Evolutionary conservation across 805 yeast species (phyloP).

Genomic region (Candida endomychidarum): DNA sequence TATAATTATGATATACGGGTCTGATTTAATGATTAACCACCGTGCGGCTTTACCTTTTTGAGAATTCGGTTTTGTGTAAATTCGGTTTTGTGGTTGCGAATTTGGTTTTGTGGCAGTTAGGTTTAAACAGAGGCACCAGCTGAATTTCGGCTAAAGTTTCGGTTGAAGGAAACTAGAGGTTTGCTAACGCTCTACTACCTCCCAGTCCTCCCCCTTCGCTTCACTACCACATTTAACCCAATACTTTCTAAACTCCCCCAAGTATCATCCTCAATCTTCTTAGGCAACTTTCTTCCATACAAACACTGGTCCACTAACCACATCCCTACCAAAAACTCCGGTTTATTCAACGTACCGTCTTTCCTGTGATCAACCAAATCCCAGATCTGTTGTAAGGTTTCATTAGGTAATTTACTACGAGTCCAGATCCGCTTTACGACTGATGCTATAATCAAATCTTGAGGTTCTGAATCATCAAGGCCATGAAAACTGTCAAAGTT

Average conservation of each 20-base stretch:
- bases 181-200: too few relatives aligned
- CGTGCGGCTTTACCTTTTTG: too few relatives aligned
- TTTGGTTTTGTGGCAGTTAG: too few relatives aligned
- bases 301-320: conserved; percentile 97
- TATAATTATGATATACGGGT: too few relatives aligned
- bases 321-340: conserved; percentile 92
- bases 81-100: too few relatives aligned
- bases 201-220: conserved; percentile 31
- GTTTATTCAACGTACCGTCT: conserved; percentile 76
- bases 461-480: conserved; percentile 24
- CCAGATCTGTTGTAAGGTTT: conserved; percentile 61
- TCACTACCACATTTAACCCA: conserved; percentile 40
- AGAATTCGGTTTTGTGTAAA: too few relatives aligned
- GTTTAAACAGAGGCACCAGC: too few relatives aligned
- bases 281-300: conserved; percentile 89
- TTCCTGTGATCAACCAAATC: conserved; percentile 62
- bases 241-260: conserved; percentile 75
- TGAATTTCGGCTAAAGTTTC: too few relatives aligned
- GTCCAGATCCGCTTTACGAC: conserved; percentile 81
- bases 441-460: conserved; percentile 49
- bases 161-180: too few relatives aligned
- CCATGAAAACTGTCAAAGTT: conserved; percentile 32
- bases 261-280: conserved; percentile 58
- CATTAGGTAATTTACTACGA: conserved; percentile 69
- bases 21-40: too few relatives aligned